These are phyloP conservation scores for Saturnispora bothae DNA, from an alignment of 805 yeast genomes.

Conservation along the genomic window DNA sequence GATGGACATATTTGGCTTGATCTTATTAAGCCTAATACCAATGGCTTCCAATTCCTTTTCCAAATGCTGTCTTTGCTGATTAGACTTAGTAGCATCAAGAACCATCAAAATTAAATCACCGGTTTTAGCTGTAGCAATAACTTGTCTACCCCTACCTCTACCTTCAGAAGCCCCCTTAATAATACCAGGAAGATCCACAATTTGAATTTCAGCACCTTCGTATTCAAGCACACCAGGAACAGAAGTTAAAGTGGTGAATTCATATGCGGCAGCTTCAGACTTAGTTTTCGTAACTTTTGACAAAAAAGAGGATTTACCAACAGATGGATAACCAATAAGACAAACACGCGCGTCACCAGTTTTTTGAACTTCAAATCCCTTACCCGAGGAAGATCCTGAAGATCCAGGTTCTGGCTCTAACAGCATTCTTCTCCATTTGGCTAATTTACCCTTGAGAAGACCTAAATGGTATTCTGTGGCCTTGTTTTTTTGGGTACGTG, in stretches of 20 bases:
- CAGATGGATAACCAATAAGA: slow-evolving; percentile 94
- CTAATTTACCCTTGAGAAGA: slow-evolving; percentile 85
- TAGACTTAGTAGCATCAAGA: slow-evolving; percentile 89
- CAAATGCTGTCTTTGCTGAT: slow-evolving; percentile 75
- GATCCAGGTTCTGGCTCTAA: slow-evolving; percentile 81
- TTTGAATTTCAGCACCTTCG: slow-evolving; percentile 94
- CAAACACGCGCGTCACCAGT: slow-evolving; percentile 96
- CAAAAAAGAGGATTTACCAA: slow-evolving; percentile 87
- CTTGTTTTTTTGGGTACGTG: slow-evolving; percentile 92
- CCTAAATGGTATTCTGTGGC: slow-evolving; percentile 98
- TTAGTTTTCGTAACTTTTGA: slow-evolving; percentile 87
- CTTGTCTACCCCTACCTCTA: slow-evolving; percentile 96
- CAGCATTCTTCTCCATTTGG: slow-evolving; percentile 82
- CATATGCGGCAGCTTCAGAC: slow-evolving; percentile 90
- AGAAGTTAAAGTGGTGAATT: slow-evolving; percentile 91
- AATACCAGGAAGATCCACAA: slow-evolving; percentile 96
- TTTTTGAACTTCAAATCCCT: slow-evolving; percentile 88
- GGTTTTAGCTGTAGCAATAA: slow-evolving; percentile 90
- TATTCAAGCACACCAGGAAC: slow-evolving; percentile 94
- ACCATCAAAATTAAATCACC: slow-evolving; percentile 91
- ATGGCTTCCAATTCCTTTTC: slow-evolving; percentile 88
- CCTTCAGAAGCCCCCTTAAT: slow-evolving; percentile 96
- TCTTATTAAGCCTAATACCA: slow-evolving; percentile 81
- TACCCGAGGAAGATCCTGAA: slow-evolving; percentile 47
- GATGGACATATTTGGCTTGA: slow-evolving; percentile 68